A percentile compares a stretch with the other conserved stretches of the same genome.
phyloP scores from a whole-genome alignment of 768 basidiomycete species.

The Boletus tomentosulus region DNA sequence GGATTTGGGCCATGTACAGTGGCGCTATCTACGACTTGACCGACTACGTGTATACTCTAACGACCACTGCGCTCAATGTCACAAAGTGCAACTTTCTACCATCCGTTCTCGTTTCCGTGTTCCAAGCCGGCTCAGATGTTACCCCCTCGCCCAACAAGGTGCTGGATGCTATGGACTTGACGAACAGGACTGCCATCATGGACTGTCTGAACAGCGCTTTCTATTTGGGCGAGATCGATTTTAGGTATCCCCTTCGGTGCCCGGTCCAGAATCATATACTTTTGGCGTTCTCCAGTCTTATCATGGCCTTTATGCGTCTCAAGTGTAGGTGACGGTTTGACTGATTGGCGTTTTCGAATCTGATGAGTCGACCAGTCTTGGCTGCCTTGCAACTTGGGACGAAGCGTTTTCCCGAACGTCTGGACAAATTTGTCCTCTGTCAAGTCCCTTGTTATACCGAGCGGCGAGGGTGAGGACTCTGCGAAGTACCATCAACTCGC shows the following conservation, averaged over 20 bases:
- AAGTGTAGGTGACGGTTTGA: conserved; percentile 47
- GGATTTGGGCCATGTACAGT: conserved; percentile 61
- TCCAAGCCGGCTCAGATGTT: conserved; percentile 59
- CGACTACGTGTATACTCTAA: conserved; percentile 61
- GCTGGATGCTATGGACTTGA: conserved; percentile 37
- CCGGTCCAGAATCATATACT: conserved; percentile 60
- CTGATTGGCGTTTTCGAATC: not conserved
- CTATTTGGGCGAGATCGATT: conserved; percentile 52
- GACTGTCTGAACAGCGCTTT: conserved; percentile 60
- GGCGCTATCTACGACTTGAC: conserved; percentile 57
- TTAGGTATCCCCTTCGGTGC: conserved; percentile 51
- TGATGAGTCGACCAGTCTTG: conserved; percentile 43
- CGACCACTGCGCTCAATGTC: conserved; percentile 37
- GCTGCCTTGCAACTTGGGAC: conserved; percentile 58
- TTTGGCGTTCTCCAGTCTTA: conserved; percentile 48
- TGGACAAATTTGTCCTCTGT: conserved; percentile 72
- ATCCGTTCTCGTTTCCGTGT: conserved; percentile 43
- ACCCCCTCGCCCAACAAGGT: conserved; percentile 46
- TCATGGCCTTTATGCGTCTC: conserved; percentile 51
- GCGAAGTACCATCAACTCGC: conserved; percentile 84
- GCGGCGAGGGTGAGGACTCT: conserved; percentile 77
- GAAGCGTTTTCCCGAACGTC: conserved; percentile 59
- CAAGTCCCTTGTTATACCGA: conserved; percentile 96
- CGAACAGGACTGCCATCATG: conserved; percentile 36
- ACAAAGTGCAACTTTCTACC: conserved; percentile 54